Base-by-base conservation (phyloP, 768 basidiomycete species). In the button mushroom (Agaricus bisporus) region DNA sequence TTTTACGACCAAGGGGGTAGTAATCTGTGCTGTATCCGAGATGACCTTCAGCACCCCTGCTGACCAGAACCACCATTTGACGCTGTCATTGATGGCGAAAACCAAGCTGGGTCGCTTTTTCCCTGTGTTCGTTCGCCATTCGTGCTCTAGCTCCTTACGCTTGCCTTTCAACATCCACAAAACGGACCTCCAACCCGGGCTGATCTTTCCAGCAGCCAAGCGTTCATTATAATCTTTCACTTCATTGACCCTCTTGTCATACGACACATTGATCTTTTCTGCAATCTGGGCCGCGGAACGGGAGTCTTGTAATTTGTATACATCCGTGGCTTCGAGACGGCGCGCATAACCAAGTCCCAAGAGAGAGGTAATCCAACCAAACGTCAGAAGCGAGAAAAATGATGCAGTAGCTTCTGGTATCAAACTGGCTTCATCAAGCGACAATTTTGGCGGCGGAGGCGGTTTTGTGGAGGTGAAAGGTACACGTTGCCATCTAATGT, bases 61-160 rank as follows among this genome's bases (percentile, higher is more conserved):
- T 4, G 75, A 71, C 91, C 91, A 92, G 63, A 91, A 87, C 73
- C 78, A 83, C 80, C 82, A 88, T 45, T 79, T 80, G 55, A 92
- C 74, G 52, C 82, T 83, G 63, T 90, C 88, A 61, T 89, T 90
- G 68, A 91, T 76, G 0, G 89, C 86, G 66, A 74, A 70, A 0
- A 78, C 64, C 9, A 90, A 73, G 59, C 88, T 90, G 4, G 88
- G 75, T 46, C 69, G 74, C 56, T 72, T 77, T 64, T 72, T 81
- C 1, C 90, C 90, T 18, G 80, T 77, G 20, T 70, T 73, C 51
- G 82, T 79, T 58, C 81, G 71, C 85, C 88, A 88, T 49, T 72
- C 64, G 54, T 75, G 79, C 69, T 89, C 85, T 51, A 78, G 78
- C 44, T 76, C 74, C 18, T 65, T 67, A 36, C 78, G 68, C 32